Conservation (phyloP, 495 filamentous ascomycete species). For the Cercophora sp. region DNA sequence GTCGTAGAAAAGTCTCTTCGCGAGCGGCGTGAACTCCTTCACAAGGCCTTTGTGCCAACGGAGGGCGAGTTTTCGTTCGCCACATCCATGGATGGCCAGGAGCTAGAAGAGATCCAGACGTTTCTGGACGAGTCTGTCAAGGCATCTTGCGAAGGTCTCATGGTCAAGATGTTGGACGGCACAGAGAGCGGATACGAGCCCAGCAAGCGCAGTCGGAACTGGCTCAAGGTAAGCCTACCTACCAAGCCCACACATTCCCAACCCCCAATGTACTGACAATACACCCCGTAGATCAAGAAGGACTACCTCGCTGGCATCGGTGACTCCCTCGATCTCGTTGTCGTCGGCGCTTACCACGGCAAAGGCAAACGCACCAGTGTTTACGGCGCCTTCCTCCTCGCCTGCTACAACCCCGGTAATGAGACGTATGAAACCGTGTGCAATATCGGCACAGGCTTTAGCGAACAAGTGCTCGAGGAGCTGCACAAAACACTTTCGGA, state of each 20-base stretch:
- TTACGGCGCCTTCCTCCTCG: conserved; percentile 92
- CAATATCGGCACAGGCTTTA: conserved; percentile 98
- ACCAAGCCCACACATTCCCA: background rate
- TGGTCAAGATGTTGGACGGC: conserved; percentile 99
- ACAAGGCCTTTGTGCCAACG: conserved; percentile 64
- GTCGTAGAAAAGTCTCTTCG: conserved; percentile 82
- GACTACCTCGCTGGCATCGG: conserved; percentile 91
- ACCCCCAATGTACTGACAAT: too few relatives aligned
- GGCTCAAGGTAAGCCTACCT: conserved; percentile 72
- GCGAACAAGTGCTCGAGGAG: conserved; percentile 78
- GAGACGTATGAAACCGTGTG: conserved; percentile 92
- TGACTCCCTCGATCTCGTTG: conserved; percentile 94
- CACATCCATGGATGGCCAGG: conserved; percentile 78
- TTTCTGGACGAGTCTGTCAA: conserved; percentile 92
- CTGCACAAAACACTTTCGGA: conserved; percentile 67
- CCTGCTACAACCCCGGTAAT: conserved; percentile 76
- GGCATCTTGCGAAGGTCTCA: conserved; percentile 90
- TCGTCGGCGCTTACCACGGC: conserved; percentile 90
- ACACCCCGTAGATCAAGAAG: conserved; percentile 84
- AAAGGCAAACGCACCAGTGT: conserved; percentile 91
- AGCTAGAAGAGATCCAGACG: conserved; percentile 85
- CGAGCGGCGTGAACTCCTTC: conserved; percentile 74
- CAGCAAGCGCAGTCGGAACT: conserved; percentile 90
- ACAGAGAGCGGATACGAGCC: conserved; percentile 89
- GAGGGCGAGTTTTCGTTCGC: conserved; percentile 94